A percentile compares a stretch with the other conserved stretches of the same genome.
Conservation (phyloP, 768 basidiomycete genomes). For the Calocybe gangraenosa region DNA sequence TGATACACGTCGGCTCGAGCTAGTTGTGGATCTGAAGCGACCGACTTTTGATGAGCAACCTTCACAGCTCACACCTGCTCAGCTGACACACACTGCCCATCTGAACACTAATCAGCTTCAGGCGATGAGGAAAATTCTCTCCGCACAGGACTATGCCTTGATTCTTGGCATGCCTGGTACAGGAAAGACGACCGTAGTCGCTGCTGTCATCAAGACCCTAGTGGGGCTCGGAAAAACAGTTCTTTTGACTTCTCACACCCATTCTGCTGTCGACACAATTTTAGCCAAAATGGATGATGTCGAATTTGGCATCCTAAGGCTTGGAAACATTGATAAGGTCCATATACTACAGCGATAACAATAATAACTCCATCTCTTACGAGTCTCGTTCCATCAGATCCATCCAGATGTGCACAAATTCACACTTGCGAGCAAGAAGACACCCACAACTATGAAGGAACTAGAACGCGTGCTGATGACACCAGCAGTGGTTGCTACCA, state of each 20-base stretch:
- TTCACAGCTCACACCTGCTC: constrained; percentile 19
- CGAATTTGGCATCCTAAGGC: constrained; percentile 71
- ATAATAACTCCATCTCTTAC: too few species aligned
- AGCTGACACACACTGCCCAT: constrained; percentile 25
- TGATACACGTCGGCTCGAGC: constrained; percentile 58
- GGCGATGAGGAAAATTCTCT: constrained; percentile 72
- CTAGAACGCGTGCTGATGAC: constrained; percentile 79
- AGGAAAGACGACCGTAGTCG: constrained; percentile 95
- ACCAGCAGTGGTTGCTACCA: constrained; percentile 94
- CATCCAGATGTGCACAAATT: constrained; percentile 76
- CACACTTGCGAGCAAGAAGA: constrained; percentile 54
- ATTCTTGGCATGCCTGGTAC: constrained; percentile 98
- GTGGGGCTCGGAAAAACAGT: constrained; percentile 84
- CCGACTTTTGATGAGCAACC: constrained; percentile 53
- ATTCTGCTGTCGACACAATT: constrained; percentile 98
- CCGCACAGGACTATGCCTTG: constrained; percentile 85
- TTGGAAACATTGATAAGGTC: constrained; percentile 94
- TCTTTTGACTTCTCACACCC: constrained; percentile 89
- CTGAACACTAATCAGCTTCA: constrained; percentile 71
- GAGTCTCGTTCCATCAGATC: constrained; percentile 44
- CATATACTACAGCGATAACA: too few species aligned
- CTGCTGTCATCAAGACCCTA: constrained; percentile 76
- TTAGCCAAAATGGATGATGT: constrained; percentile 68
- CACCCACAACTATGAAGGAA: constrained; percentile 70
- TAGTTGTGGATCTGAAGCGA: constrained; percentile 76